Conservation (phyloP, 2,329 filamentous ascomycete genomes). For the Pseudocercospora fijiensis region DNA sequence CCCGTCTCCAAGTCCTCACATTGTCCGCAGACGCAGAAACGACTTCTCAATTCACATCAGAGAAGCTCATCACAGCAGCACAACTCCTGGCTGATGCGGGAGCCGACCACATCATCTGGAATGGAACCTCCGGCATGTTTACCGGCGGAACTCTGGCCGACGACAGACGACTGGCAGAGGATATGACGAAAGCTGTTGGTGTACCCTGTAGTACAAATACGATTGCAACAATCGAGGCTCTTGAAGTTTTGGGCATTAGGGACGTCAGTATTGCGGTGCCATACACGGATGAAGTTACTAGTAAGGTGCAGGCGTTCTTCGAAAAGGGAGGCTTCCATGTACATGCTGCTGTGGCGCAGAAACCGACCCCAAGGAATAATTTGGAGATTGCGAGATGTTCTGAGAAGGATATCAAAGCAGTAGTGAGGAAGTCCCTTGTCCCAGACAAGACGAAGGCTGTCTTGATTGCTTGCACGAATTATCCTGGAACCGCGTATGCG, state of each 20-base stretch:
- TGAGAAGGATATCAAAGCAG: constrained; percentile 28
- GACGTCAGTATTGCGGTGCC: constrained; percentile 27
- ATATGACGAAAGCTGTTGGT: constrained; percentile 23
- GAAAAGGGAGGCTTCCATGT: constrained; percentile 17
- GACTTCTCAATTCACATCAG: constrained; percentile 38
- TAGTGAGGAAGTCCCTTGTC: constrained; percentile 31
- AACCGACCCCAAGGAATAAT: constrained; percentile 21
- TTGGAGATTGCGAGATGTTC: constrained; percentile 23
- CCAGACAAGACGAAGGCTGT: constrained; percentile 33
- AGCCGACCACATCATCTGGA: constrained; percentile 37
- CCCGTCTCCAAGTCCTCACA: constrained; percentile 44
- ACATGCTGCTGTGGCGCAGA: constrained; percentile 15
- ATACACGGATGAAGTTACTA: constrained; percentile 21
- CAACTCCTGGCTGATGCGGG: constrained; percentile 36
- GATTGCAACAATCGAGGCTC: constrained; percentile 26
- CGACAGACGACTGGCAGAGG: constrained; percentile 20
- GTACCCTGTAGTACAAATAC: constrained; percentile 28
- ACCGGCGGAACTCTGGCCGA: constrained; percentile 25
- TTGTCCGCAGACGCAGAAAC: constrained; percentile 40
- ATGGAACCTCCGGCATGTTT: constrained; percentile 37
- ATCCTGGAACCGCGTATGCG: constrained; percentile 34
- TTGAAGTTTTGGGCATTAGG: constrained; percentile 16
- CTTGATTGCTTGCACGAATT: constrained; percentile 39
- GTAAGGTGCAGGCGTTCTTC: constrained; percentile 24
- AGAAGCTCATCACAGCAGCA: constrained; percentile 33